Evolutionary conservation across 352 stramenopile genomes (phyloP).

Genomic region (Albugo candida): DNA sequence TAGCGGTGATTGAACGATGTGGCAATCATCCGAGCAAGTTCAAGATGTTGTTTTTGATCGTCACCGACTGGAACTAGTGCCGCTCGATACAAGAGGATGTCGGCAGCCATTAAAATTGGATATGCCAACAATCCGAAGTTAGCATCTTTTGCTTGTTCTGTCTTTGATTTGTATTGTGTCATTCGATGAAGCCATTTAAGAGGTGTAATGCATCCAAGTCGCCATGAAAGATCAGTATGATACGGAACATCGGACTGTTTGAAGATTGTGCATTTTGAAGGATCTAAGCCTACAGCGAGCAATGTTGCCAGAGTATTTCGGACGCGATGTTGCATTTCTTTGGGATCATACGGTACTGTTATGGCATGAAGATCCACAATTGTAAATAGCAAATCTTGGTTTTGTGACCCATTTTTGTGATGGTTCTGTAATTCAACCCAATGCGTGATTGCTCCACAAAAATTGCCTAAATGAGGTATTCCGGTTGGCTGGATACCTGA

Average conservation of each 20-base stretch:
- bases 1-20: constrained; percentile 94
- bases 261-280: constrained; percentile 49
- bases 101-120: constrained; percentile 96
- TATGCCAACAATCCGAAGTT: constrained; percentile 94
- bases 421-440: constrained; percentile 92
- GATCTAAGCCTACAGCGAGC: constrained; percentile 84
- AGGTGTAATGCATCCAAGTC: constrained; percentile 93
- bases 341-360: constrained; percentile 89
- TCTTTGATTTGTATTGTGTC: constrained; percentile 99
- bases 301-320: constrained; percentile 86
- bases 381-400: constrained; percentile 24
- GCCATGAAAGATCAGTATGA: constrained; percentile 94
- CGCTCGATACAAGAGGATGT: constrained; percentile 98
- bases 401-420: not conserved
- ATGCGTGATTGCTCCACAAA: constrained; percentile 93
- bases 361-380: constrained; percentile 97
- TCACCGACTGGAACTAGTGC: constrained; percentile 95
- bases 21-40: constrained; percentile 95
- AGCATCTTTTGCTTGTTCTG: constrained; percentile 54
- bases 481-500: constrained; percentile 97
- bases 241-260: constrained; percentile 53
- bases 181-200: constrained; percentile 97
- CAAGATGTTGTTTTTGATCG: constrained; percentile 96
- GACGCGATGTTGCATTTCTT: constrained; percentile 73
- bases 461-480: constrained; percentile 97